Evolutionary conservation across 768 basidiomycete genomes (phyloP).

Genomic region (Tulasnella sp.): DNA sequence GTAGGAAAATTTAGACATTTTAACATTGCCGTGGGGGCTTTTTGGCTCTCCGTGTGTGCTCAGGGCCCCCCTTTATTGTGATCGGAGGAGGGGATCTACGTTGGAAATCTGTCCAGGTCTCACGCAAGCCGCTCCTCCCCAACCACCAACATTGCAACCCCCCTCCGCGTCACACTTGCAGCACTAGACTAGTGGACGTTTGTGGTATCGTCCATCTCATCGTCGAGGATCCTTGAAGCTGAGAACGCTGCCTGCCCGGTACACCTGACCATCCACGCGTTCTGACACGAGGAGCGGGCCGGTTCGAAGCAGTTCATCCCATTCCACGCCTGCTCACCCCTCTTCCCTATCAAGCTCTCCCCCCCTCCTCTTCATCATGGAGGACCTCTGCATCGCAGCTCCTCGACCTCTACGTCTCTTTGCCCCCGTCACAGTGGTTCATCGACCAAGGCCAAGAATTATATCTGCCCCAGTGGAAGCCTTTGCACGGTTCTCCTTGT

Average conservation of each 20-base stretch:
- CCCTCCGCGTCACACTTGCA: neutral
- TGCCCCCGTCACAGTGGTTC: neutral
- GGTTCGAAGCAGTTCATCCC: conserved; percentile 15
- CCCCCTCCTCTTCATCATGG: conserved; percentile 30
- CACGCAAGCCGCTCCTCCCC: neutral
- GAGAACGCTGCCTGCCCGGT: neutral
- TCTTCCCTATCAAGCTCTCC: conserved; percentile 4
- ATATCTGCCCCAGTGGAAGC: conserved; percentile 31
- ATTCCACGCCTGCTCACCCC: conserved; percentile 11
- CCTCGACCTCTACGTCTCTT: conserved; percentile 31
- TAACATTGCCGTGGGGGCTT: neutral
- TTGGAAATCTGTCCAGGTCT: neutral
- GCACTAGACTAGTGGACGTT: neutral
- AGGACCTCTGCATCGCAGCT: conserved; percentile 33
- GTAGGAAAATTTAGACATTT: neutral
- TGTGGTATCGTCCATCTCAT: neutral
- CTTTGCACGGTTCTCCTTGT: conserved; percentile 25
- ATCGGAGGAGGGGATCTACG: neutral
- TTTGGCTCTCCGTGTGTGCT: neutral
- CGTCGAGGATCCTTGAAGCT: neutral
- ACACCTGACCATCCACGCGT: neutral
- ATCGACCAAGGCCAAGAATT: neutral
- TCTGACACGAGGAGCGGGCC: conserved; percentile 9
- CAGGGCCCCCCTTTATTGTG: neutral
- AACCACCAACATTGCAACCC: neutral